Evolutionary conservation across 164 flowering plant genomes (phyloP).

Genomic region (Macadamia integrifolia): DNA sequence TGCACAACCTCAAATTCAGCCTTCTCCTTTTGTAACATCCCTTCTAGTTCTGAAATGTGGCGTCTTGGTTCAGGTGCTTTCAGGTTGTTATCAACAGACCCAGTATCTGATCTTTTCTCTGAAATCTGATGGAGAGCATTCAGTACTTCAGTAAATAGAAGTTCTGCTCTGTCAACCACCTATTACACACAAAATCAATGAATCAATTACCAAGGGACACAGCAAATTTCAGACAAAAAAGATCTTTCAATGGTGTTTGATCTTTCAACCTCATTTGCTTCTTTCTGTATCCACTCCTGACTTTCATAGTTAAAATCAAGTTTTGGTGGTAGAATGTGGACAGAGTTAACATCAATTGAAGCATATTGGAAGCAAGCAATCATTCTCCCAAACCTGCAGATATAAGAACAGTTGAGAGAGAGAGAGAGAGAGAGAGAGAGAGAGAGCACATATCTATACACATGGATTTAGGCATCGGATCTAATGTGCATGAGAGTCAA

Average conservation of each 20-base stretch:
- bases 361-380: conserved; percentile 99
- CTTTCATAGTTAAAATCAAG: conserved; percentile 69
- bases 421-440: too few relatives aligned
- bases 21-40: conserved; percentile 65
- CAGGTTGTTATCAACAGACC: conserved; percentile 18
- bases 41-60: conserved; percentile 56
- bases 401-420: neutral
- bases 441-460: too few relatives aligned
- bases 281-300: conserved; percentile 88
- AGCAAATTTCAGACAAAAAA: neutral
- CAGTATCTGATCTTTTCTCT: conserved; percentile 35
- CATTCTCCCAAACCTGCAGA: conserved; percentile 84
- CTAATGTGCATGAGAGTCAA: too few relatives aligned
- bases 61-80: conserved; percentile 46
- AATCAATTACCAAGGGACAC: conserved; percentile 8
- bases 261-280: conserved; percentile 64
- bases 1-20: conserved; percentile 70
- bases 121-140: conserved; percentile 54
- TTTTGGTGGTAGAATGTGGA: conserved; percentile 74
- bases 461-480: too few relatives aligned
- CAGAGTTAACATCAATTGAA: conserved; percentile 89
- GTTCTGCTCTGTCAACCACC: conserved; percentile 62
- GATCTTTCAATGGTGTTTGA: neutral
- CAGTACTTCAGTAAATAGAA: conserved; percentile 73
- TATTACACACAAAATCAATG: conserved; percentile 23